Conservation (phyloP, 495 filamentous ascomycete species). For the Aspergillus taichungensis region DNA sequence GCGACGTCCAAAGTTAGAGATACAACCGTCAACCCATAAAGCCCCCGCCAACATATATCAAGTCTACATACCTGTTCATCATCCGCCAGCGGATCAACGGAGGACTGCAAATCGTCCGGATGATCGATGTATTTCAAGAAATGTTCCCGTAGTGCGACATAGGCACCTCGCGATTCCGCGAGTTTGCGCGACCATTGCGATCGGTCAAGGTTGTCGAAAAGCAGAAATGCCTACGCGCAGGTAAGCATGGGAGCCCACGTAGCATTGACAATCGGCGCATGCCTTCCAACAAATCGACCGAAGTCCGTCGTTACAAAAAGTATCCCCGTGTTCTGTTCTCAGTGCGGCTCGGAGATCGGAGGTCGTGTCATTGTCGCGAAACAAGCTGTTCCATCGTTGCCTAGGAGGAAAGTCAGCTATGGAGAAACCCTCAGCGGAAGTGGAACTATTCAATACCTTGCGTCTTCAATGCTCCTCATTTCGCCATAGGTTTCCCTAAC, state of each 20-base stretch:
- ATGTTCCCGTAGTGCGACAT: slow-evolving; percentile 60
- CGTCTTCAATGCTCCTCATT: slow-evolving; percentile 59
- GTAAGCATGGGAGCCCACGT: slow-evolving; percentile 9
- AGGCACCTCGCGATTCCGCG: slow-evolving; percentile 60
- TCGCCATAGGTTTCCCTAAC: slow-evolving; percentile 12
- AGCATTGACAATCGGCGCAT: slow-evolving; percentile 12
- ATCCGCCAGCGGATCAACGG: slow-evolving; percentile 77
- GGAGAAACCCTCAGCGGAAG: neutral
- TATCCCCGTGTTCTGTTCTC: slow-evolving; percentile 42
- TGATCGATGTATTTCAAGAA: slow-evolving; percentile 74
- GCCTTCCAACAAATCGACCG: slow-evolving; percentile 95
- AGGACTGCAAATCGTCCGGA: slow-evolving; percentile 65
- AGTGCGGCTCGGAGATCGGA: slow-evolving; percentile 58
- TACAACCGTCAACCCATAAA: slow-evolving; percentile 14
- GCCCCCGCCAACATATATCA: neutral
- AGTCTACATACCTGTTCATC: slow-evolving; percentile 61
- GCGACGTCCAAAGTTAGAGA: slow-evolving; percentile 30
- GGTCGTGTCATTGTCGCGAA: slow-evolving; percentile 50
- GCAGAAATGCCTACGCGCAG: slow-evolving; percentile 58
- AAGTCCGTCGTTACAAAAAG: slow-evolving; percentile 62
- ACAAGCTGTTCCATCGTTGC: slow-evolving; percentile 58
- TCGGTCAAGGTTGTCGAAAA: slow-evolving; percentile 61
- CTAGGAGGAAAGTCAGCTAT: slow-evolving; percentile 17
- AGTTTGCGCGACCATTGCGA: slow-evolving; percentile 61
- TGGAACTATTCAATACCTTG: slow-evolving; percentile 35